phyloP scores from a whole-genome alignment of 441 rosid species.

The Macaranga tanarius region DNA sequence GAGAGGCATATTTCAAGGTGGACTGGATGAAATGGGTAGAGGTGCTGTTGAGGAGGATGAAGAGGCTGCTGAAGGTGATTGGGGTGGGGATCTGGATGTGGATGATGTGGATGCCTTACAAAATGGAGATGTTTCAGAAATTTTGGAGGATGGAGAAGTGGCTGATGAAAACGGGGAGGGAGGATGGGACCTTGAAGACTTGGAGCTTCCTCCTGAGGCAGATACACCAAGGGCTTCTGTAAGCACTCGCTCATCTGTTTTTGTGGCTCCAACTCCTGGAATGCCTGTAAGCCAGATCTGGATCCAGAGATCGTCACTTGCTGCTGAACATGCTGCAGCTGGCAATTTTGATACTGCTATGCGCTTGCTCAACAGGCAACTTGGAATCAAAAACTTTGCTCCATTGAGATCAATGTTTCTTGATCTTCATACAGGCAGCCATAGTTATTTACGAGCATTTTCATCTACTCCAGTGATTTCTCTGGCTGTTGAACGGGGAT shows the following conservation, averaged over 20 bases:
- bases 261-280: slow-evolving; percentile 75
- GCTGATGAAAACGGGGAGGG: slow-evolving; percentile 60
- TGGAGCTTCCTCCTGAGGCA: slow-evolving; percentile 75
- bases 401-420: slow-evolving; percentile 69
- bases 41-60: slow-evolving; percentile 52
- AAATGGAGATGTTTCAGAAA: slow-evolving; percentile 51
- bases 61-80: slow-evolving; percentile 61
- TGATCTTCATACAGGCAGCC: slow-evolving; percentile 73
- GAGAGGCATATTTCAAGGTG: slow-evolving; percentile 86
- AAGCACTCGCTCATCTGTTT: slow-evolving; percentile 50
- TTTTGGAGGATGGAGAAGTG: slow-evolving; percentile 60
- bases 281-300: slow-evolving; percentile 82
- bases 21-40: slow-evolving; percentile 52
- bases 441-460: slow-evolving; percentile 59
- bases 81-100: slow-evolving; percentile 79
- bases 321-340: slow-evolving; percentile 89
- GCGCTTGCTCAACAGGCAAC: slow-evolving; percentile 81
- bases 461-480: slow-evolving; percentile 71
- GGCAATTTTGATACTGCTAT: slow-evolving; percentile 88
- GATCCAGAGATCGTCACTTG: slow-evolving; percentile 77
- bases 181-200: slow-evolving; percentile 88
- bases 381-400: slow-evolving; percentile 67
- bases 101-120: slow-evolving; percentile 58
- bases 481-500: slow-evolving; percentile 73
- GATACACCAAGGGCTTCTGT: slow-evolving; percentile 67